A percentile compares a stretch with the other conserved stretches of the same genome.
These are phyloP conservation scores for Ballota nigra DNA, from an alignment of 257 asterid genomes.

Conservation along the genomic window DNA sequence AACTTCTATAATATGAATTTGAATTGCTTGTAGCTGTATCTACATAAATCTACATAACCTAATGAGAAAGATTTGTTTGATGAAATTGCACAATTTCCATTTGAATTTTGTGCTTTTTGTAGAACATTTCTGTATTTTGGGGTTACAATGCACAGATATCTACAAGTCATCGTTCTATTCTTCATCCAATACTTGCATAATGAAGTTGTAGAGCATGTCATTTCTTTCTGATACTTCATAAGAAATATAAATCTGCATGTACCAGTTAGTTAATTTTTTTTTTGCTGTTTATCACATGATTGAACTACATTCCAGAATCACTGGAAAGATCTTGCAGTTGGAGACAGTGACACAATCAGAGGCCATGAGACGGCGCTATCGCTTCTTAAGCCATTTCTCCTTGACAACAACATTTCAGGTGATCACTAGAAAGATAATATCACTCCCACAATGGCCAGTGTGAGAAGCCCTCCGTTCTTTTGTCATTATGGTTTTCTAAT, in stretches of 20 bases:
- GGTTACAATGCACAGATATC: background rate
- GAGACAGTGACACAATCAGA: constrained; percentile 89
- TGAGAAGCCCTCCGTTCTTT: constrained; percentile 14
- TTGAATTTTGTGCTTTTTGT: background rate
- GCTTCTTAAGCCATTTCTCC: constrained; percentile 92
- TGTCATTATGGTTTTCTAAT: background rate
- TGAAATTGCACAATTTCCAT: background rate
- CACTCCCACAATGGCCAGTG: background rate
- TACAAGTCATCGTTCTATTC: background rate
- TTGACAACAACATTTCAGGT: constrained; percentile 93
- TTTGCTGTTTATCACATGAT: constrained; percentile 10
- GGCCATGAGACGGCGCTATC: constrained; percentile 82
- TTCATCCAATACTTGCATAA: background rate
- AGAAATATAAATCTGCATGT: background rate
- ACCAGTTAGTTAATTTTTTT: background rate
- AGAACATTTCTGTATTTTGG: background rate
- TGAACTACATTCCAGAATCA: constrained; percentile 53
- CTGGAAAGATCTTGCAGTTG: constrained; percentile 80
- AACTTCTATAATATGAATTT: background rate
- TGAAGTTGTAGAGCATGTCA: background rate
- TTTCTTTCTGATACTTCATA: background rate
- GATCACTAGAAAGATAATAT: constrained; percentile 7
- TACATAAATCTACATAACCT: background rate
- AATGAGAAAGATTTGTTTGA: background rate
- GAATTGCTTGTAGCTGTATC: background rate